Evolutionary conservation across 176 grass and related monocot genomes (phyloP), one percentile per base, ranked within the genome.

Genomic region (Cymbopogon citratus): DNA sequence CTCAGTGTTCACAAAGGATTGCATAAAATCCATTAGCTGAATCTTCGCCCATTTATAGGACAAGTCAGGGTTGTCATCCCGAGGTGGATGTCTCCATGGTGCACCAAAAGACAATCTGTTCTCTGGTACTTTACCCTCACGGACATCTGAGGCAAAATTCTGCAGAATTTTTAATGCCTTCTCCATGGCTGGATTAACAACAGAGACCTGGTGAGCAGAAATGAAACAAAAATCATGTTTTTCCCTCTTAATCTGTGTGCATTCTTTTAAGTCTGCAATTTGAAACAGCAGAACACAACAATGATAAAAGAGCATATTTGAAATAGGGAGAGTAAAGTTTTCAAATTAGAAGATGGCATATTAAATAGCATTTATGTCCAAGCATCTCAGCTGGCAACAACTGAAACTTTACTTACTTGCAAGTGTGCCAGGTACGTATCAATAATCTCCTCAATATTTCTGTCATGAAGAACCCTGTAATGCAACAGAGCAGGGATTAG

Each of bases 1-100:
- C 75, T 98, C 92, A 18, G 89, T 84, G 62, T 93, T 95, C 23
- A 89, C 74, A 73, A 88, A 98, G 13, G 90, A 95, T 84, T 98
- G 89, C 64, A 95, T 85, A 77, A 98, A 98, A 87, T 98, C 96
- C 84, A 95, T 91, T 15, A 98, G 84, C 74, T 98, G 96, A 93
- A 98, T 90, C 51, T 91, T 98, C 41, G 92, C 96, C 96, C 92
- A 95, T 69, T 93, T 97, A 63, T 77, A 72, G 51, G 90, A 84
- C 29, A 80, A 28, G 71, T 65, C 66, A 86, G 86, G 84, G 28
- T 83, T 87, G 52, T 84, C 86, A 56, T 48, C 23, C 16, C 12
- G 52, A 84, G 95, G 92, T 70, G 92, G 92, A 63, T 90, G 81
- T 82, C 95, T 98, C 95, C 95, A 98, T 33, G 95, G 84, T 36